Conservation (phyloP, 2,329 filamentous ascomycete genomes). For the Myriosclerotinia scirpicola region DNA sequence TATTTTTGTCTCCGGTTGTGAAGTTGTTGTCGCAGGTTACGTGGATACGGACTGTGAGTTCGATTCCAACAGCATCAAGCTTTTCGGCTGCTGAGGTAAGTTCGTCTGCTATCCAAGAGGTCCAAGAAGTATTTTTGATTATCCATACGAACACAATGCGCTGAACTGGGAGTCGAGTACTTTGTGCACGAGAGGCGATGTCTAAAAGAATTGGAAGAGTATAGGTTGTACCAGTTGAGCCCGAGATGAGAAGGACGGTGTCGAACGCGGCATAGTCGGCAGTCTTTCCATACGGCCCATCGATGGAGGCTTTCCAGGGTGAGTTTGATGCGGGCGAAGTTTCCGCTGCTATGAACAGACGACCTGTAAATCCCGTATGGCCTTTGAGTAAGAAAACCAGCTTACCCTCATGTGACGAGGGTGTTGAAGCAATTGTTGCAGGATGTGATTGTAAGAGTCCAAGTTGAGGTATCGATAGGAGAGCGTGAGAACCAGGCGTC, state of each 20-base stretch:
- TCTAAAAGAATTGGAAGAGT: conserved; percentile 54
- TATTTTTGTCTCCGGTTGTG: conserved; percentile 24
- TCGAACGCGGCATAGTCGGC: conserved; percentile 58
- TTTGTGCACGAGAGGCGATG: conserved; percentile 29
- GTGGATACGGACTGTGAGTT: conserved; percentile 54
- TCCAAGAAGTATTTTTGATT: conserved; percentile 56
- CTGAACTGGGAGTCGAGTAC: conserved; percentile 45
- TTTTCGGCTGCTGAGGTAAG: conserved; percentile 39
- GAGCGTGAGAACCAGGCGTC: conserved; percentile 56
- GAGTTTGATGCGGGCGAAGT: conserved; percentile 25
- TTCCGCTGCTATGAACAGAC: conserved; percentile 50
- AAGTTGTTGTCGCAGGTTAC: conserved; percentile 46
- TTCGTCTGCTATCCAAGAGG: conserved; percentile 46
- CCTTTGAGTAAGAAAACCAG: conserved; percentile 60
- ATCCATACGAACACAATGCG: conserved; percentile 55
- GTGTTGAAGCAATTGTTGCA: conserved; percentile 57
- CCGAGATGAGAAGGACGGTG: conserved; percentile 59
- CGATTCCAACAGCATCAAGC: conserved; percentile 49
- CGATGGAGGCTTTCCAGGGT: conserved; percentile 47
- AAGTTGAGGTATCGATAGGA: conserved; percentile 58
- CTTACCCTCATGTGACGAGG: conserved; percentile 55
- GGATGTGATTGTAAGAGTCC: conserved; percentile 58
- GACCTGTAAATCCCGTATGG: conserved; percentile 57
- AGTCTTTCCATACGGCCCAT: conserved; percentile 56
- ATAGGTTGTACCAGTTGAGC: conserved; percentile 62